Base-by-base conservation (phyloP, 805 yeast species). In the Cyberlindnera xylosilytica region DNA sequence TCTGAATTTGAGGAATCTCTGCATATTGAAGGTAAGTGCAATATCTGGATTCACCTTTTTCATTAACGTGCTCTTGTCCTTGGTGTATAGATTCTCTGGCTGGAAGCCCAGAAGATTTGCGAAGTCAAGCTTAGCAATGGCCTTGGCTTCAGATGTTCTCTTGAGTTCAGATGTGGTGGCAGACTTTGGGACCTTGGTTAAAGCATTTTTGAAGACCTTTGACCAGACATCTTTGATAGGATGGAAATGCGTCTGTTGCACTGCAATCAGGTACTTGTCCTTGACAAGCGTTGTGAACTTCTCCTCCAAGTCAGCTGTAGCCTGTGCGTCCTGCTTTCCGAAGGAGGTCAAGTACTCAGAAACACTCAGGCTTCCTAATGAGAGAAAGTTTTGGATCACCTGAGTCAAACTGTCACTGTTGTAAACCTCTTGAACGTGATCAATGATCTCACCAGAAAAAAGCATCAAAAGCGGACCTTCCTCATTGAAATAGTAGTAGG, bases 371-470 rank as follows among this genome's bases (percentile, higher is more conserved):
- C 81, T 80, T 0, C 96, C 97, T 41, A 78, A 65, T 4, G 78
- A 72, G n/a, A 87, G 59, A 34, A 88, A 65, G 54, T 83, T 84
- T 54, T 83, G 88, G 11, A 86, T 68, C 18, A 86, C 74, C 39
- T 78, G 79, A 2, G 85, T 80, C 27, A 63, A 64, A 18, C 64
- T 66, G 13, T 77, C 66, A 20, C 63, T 66, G 16, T 54, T 28
- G 45, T 72, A 75, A 6, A 51, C 45, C n/a, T 63, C 58, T 42
- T 75, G 71, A 36, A 83, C 70, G 45, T 69, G 70, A 38, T 73
- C 61, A 24, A 88, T 69, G 46, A 89, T 79, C 41, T 84, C 86
- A 33, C 96, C 97, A 7, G 89, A 70, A 62, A 89, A 87, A 15
- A 89, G 61, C 40, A 88, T 66, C 42, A 75, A 62, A 49, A 79